Evolutionary conservation across 345 rosid species (phyloP).

Genomic region (Gossypium australe): DNA sequence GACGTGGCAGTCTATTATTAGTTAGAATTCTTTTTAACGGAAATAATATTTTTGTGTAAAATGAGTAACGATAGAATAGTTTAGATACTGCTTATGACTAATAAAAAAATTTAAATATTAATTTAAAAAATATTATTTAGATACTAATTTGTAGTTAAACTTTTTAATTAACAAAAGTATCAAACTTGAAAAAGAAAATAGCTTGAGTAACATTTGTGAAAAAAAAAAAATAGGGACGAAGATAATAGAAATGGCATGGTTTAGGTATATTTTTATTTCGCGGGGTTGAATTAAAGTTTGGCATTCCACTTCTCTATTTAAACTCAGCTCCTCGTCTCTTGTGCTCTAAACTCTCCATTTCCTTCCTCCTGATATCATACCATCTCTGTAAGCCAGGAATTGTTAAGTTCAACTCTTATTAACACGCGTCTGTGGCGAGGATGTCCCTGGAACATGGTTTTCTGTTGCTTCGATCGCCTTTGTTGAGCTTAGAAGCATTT

Average conservation of each 20-base stretch:
- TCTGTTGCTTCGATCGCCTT: neutral
- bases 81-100: too few relatives aligned
- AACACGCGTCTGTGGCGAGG: neutral
- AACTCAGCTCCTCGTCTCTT: neutral
- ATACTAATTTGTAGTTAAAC: too few relatives aligned
- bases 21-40: accelerated
- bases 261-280: neutral
- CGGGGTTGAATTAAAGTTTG: neutral
- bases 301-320: neutral
- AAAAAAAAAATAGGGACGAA: too few relatives aligned
- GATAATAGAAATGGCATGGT: too few relatives aligned
- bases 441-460: neutral
- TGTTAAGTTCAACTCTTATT: neutral
- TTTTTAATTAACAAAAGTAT: too few relatives aligned
- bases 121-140: too few relatives aligned
- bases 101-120: too few relatives aligned
- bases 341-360: neutral
- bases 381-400: neutral
- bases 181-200: too few relatives aligned
- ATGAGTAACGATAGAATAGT: accelerated
- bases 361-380: neutral
- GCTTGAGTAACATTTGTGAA: too few relatives aligned
- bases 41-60: too few relatives aligned
- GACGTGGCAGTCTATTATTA: too few relatives aligned
- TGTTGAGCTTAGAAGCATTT: conserved; percentile 29